Percentiles rank a stretch among this genome's conserved stretches.
Evolutionary conservation across 306 rosid genomes (phyloP).

Genomic region (Prosopis cineraria): DNA sequence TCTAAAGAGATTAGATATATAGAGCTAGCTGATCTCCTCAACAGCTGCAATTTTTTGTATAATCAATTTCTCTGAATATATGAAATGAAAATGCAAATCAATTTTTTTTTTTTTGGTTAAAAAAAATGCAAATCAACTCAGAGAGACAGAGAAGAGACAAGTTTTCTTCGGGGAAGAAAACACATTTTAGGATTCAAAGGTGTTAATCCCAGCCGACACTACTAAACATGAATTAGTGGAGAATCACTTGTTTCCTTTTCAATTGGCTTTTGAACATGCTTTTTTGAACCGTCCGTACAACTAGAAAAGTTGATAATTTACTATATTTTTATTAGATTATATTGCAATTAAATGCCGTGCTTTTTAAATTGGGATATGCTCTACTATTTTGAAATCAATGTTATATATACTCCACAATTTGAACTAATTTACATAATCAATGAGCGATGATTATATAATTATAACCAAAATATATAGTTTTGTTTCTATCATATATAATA

Average conservation of each 20-base stretch:
- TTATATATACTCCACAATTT: no score
- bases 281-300: conserved; percentile 52
- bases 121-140: not conserved
- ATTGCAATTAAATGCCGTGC: no score
- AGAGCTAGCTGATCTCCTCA: no score
- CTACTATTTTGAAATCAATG: no score
- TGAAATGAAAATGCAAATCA: not conserved
- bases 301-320: conserved; percentile 15
- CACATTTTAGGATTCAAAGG: conserved; percentile 31
- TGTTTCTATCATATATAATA: not conserved
- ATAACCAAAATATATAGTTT: not conserved
- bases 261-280: conserved; percentile 40
- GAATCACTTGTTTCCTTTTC: conserved; percentile 55
- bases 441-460: no score
- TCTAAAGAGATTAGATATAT: no score
- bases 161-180: conserved; percentile 1
- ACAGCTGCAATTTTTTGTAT: not conserved
- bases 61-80: not conserved
- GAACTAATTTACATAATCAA: no score
- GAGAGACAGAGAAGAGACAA: conserved; percentile 1
- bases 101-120: no score
- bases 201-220: conserved; percentile 47
- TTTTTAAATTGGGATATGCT: no score
- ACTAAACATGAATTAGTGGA: conserved; percentile 45
- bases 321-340: no score